phyloP scores from a whole-genome alignment of 306 rosid species.

The Mimosa bimucronata region DNA sequence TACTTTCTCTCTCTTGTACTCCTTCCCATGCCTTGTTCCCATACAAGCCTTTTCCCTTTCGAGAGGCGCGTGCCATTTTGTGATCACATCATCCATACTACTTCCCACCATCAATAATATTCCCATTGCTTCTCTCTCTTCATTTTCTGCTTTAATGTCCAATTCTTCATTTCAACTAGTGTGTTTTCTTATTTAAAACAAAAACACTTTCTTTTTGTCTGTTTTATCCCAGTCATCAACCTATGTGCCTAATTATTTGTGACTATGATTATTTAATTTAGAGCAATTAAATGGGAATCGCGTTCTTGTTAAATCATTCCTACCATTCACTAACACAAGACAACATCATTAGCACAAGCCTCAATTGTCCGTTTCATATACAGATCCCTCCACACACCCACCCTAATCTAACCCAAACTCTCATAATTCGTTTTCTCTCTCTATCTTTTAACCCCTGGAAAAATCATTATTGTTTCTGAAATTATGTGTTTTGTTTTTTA shows the following conservation, averaged over 20 bases:
- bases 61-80: constrained; percentile 67
- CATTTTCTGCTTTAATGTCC: background rate
- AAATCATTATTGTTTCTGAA: constrained; percentile 57
- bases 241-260: constrained; percentile 1
- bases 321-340: constrained; percentile 86
- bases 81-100: constrained; percentile 69
- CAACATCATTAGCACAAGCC: constrained; percentile 79
- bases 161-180: background rate
- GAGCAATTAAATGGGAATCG: constrained; percentile 59
- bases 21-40: constrained; percentile 44
- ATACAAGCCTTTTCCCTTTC: constrained; percentile 64
- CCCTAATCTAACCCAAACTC: constrained; percentile 46
- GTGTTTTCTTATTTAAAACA: constrained; percentile 6
- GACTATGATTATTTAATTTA: constrained; percentile 32
- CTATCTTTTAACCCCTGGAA: constrained; percentile 24
- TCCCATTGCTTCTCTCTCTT: background rate
- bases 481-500: constrained; percentile 55
- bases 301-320: constrained; percentile 79
- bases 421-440: constrained; percentile 56
- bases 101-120: background rate
- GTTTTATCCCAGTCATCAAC: constrained; percentile 15
- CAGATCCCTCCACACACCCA: constrained; percentile 27
- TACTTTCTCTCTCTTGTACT: background rate
- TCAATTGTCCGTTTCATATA: constrained; percentile 58
- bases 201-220: constrained; percentile 17